Base-by-base conservation (phyloP, 129 eudicot genomes). In the Flaveria sonorensis region DNA sequence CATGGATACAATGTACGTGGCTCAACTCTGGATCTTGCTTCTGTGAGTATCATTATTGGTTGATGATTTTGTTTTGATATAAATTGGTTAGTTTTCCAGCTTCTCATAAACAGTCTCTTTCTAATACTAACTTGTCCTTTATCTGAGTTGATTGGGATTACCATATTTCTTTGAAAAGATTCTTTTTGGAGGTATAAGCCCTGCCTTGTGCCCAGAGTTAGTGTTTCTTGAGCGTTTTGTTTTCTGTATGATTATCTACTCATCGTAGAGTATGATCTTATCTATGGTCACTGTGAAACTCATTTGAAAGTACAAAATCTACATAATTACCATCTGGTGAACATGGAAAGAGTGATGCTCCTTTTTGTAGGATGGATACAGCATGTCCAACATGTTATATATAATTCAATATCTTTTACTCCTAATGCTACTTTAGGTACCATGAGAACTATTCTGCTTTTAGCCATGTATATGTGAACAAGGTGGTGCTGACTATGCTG, bases 1-100 rank as follows among this genome's bases (percentile, higher is more conserved):
- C 97, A 91, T 81, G 99, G 99, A 62, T 91, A 95, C 89, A 95
- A 88, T 81, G 67, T 89, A 51, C 99, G 91, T 78, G 91, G 94
- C 85, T 95, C 99, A 57, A 89, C 92, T 57, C 81, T 92, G 74
- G 97, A 95, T 83, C 96, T 95, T 71, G 93, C 99, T 66, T 95
- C 96, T 50, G 97, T 91, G 79, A 91, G 97, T 85, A 83, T 57
- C 32, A 2, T 40, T 77, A 45, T 69, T 2, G 26, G 16, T 66
- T 39, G 46, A 36, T 50, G 16, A 13, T 78, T 52, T 19, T 8
- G 6, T 74, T 50, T 63, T 59, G 20, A 51, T 75, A 46, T 21
- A 23, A 75, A 16, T 32, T 30, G 36, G 36, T 30, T 30, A 30
- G 36, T 4, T 62, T 66, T 73, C 62, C 7, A 18, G 36, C 51